These are phyloP conservation scores for Fragaria nilgerrensis DNA, from an alignment of 306 rosid species.

Conservation along the genomic window DNA sequence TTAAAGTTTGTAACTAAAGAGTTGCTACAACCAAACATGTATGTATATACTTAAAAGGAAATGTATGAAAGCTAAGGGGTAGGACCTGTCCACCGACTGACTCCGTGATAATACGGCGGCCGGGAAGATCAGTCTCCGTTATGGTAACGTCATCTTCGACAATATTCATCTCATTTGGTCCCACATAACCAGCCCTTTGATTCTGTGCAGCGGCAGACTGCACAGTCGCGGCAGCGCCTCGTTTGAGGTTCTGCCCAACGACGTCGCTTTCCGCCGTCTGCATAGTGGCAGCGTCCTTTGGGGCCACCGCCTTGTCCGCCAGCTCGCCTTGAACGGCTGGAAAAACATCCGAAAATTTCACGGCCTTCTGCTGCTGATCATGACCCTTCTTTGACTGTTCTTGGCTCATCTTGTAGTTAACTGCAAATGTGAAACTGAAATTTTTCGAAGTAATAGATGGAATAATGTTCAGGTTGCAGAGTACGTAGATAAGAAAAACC, in stretches of 20 bases:
- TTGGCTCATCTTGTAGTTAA: constrained; percentile 40
- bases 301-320: constrained; percentile 34
- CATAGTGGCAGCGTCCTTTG: constrained; percentile 34
- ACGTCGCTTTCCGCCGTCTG: neutral
- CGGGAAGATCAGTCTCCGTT: constrained; percentile 25
- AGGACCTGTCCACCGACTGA: constrained; percentile 48
- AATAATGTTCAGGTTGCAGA: neutral
- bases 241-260: neutral
- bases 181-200: constrained; percentile 32
- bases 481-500: neutral
- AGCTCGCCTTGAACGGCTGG: constrained; percentile 23
- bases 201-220: constrained; percentile 34
- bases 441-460: neutral
- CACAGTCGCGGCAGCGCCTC: neutral
- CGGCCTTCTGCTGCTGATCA: constrained; percentile 20
- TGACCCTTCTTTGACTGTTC: constrained; percentile 28
- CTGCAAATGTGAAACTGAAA: neutral
- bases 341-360: constrained; percentile 45
- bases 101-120: constrained; percentile 35
- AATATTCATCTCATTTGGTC: neutral
- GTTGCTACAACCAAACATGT: neutral
- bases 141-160: constrained; percentile 21
- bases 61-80: neutral
- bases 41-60: neutral
- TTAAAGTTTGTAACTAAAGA: neutral